Evolutionary conservation across 371 early-diverging fungal genomes (phyloP), one percentile per base, ranked within the genome.

Genomic region (Blastocladiella emersonii): DNA sequence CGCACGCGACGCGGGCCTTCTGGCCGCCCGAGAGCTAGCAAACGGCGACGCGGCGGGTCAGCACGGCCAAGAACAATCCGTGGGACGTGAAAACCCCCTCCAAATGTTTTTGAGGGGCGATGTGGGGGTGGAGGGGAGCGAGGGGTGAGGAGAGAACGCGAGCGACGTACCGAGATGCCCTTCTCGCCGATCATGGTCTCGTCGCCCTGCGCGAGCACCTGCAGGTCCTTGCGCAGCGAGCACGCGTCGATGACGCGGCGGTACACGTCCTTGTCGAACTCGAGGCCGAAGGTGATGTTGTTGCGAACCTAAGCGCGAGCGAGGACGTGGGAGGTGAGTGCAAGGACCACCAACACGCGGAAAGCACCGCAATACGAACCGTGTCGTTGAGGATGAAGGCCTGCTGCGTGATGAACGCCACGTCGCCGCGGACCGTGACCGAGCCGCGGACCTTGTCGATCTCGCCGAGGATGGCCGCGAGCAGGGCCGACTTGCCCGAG

Each of bases 221-320:
- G 84, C 59, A 95, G 71, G 69, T 95, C 95, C 32, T 86, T 75
- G 0, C 76, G 75, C 32, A 93, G 74, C 1, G 90, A 89, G 36
- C 79, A 81, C 0, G 76, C 77, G 32, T 74, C 70, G 35, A 82
- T 64, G 27, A 78, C 76, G 10, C 65, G 62, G n/a, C 89, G 78
- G 67, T 96, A 98, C 49, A 83, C 88, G 8, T 70, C 74, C 36
- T 77, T 77, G 63, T 94, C 89, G 68, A 76, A 90, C 1, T 77
- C 74, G 69, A 79, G 78, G 19, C 96, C 96, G 82, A 98, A 96
- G 23, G 89, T 67, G 69, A 97, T 89, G 70, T 97, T 97, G 56
- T 92, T 91, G 27, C 90, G 80, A 19, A n/a, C n/a, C n/a, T n/a
- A n/a, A n/a, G n/a, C n/a, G n/a, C n/a, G n/a, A n/a, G n/a, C n/a